Conservation (phyloP, 192 early-diverging fungal genomes). For the Helicostylum pulchrum region DNA sequence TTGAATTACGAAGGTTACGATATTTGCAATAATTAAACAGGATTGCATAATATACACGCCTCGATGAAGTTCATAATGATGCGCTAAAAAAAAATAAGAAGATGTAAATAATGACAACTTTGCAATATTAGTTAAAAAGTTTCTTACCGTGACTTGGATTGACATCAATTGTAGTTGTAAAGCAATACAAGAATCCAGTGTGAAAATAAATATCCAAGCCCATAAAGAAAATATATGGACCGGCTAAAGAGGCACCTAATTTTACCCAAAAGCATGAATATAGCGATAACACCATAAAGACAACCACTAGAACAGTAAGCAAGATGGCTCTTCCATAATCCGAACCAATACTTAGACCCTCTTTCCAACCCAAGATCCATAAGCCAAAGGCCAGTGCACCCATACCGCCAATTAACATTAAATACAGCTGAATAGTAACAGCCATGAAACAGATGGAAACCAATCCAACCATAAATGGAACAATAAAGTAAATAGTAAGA, state of each 20-base stretch:
- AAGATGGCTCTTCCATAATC: conserved; percentile 36
- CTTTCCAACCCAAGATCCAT: conserved; percentile 46
- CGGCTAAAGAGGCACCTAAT: conserved; percentile 32
- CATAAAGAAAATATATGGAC: conserved; percentile 39
- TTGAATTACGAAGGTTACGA: not conserved
- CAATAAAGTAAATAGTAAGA: conserved; percentile 36
- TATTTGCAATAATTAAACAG: not conserved
- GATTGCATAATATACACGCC: conserved; percentile 8
- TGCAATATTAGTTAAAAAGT: not conserved
- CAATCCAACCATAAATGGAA: conserved; percentile 36
- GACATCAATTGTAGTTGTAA: conserved; percentile 14
- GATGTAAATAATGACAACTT: not conserved
- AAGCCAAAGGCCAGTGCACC: conserved; percentile 38
- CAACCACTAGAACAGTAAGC: conserved; percentile 31
- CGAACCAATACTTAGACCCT: conserved; percentile 31
- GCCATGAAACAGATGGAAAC: conserved; percentile 33
- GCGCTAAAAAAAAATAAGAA: not conserved
- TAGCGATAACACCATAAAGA: conserved; percentile 24
- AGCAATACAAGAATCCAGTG: conserved; percentile 38
- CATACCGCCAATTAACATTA: conserved; percentile 36
- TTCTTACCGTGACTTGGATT: conserved; percentile 22
- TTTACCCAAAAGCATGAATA: conserved; percentile 21
- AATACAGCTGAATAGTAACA: conserved; percentile 34
- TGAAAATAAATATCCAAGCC: conserved; percentile 42
- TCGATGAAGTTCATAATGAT: not conserved